These are phyloP conservation scores for Angomonas deanei DNA, from an alignment of 208 protist species.

Conservation along the genomic window DNA sequence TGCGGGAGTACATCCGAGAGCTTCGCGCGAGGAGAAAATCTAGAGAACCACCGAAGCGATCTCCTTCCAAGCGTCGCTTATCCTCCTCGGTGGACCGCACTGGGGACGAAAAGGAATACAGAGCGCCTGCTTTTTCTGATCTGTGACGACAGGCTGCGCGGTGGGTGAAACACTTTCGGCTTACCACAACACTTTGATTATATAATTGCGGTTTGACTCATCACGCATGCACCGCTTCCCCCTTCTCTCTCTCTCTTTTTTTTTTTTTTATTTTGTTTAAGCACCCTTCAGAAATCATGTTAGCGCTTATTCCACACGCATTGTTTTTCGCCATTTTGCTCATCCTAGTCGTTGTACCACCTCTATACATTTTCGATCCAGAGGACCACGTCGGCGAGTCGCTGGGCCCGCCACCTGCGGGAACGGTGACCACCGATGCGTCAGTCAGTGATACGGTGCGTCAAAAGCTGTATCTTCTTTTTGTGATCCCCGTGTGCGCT, in stretches of 20 bases:
- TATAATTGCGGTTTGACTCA: too few relatives aligned
- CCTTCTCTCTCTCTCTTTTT: slow-evolving; percentile 1
- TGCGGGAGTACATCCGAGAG: slow-evolving; percentile 74
- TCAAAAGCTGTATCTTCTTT: slow-evolving; percentile 76
- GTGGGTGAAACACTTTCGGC: too few relatives aligned
- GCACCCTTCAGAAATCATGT: slow-evolving; percentile 15
- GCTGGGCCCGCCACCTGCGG: slow-evolving; percentile 29
- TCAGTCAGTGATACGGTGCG: slow-evolving; percentile 33
- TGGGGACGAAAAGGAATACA: not conserved
- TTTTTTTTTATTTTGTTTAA: slow-evolving; percentile 1
- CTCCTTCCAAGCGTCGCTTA: slow-evolving; percentile 18
- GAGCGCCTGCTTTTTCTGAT: not conserved
- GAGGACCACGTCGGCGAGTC: slow-evolving; percentile 20
- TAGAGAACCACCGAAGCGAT: slow-evolving; percentile 59
- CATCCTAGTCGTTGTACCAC: slow-evolving; percentile 41
- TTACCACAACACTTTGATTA: too few relatives aligned
- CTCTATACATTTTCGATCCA: slow-evolving; percentile 61
- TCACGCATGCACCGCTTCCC: too few relatives aligned
- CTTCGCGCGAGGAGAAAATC: slow-evolving; percentile 48
- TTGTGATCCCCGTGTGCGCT: slow-evolving; percentile 48
- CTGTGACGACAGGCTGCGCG: too few relatives aligned
- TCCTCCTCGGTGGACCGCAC: not conserved
- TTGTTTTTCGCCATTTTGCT: slow-evolving; percentile 49
- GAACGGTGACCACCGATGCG: slow-evolving; percentile 27
- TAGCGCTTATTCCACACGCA: slow-evolving; percentile 34